Percentiles rank a stretch among this genome's conserved stretches.
Evolutionary conservation across 208 protist species (phyloP).

Genomic region (Leishmania arabica): DNA sequence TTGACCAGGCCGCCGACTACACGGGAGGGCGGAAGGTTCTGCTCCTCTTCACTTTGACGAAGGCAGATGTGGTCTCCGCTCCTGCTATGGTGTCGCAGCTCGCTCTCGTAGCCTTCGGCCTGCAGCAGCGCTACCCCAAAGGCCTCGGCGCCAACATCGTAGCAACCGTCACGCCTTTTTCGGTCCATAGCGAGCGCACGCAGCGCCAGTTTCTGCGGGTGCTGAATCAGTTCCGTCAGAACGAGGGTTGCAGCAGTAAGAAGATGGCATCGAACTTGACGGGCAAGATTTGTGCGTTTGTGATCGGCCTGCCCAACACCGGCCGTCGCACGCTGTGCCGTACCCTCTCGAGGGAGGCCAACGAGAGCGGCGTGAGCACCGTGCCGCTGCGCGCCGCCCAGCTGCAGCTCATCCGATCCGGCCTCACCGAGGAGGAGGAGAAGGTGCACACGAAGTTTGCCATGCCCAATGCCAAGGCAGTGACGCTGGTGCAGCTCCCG

Average conservation of each 20-base stretch:
- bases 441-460: slow-evolving; percentile 63
- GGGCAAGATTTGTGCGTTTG: slow-evolving; percentile 78
- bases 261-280: slow-evolving; percentile 69
- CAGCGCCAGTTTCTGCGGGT: slow-evolving; percentile 59
- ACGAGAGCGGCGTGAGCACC: slow-evolving; percentile 60
- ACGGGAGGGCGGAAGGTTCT: slow-evolving; percentile 63
- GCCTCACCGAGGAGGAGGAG: slow-evolving; percentile 35
- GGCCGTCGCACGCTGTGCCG: slow-evolving; percentile 71
- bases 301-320: slow-evolving; percentile 84
- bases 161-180: slow-evolving; percentile 61
- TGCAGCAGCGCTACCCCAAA: slow-evolving; percentile 61
- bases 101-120: slow-evolving; percentile 61
- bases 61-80: slow-evolving; percentile 76
- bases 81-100: slow-evolving; percentile 78
- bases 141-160: slow-evolving; percentile 47
- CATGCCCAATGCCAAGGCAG: slow-evolving; percentile 78
- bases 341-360: slow-evolving; percentile 43
- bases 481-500: slow-evolving; percentile 79
- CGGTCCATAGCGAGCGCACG: slow-evolving; percentile 62
- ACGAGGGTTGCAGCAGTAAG: slow-evolving; percentile 49
- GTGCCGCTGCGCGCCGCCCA: slow-evolving; percentile 77
- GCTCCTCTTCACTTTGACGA: slow-evolving; percentile 82
- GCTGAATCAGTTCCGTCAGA: slow-evolving; percentile 70
- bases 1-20: slow-evolving; percentile 55
- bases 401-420: slow-evolving; percentile 64